Percentiles rank a stretch among this genome's conserved stretches.
phyloP scores from a whole-genome alignment of 2,329 filamentous ascomycete genomes.

The Drechslera avenae region DNA sequence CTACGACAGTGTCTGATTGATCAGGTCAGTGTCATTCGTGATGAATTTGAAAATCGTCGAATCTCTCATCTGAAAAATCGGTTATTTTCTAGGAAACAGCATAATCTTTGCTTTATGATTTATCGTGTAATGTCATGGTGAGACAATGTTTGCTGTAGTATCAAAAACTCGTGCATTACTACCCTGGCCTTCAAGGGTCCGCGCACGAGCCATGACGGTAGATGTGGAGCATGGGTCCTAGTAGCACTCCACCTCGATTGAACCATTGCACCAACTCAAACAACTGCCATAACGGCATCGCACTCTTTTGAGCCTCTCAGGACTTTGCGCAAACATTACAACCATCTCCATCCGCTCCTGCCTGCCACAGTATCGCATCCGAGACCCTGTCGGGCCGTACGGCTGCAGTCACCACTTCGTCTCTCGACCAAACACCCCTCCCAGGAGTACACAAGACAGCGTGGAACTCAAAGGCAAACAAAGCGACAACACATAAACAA shows the following conservation, averaged over 20 bases:
- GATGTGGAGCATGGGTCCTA: not conserved
- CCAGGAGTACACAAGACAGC: not conserved
- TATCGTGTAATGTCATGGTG: not conserved
- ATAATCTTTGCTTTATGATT: not conserved
- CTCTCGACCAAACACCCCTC: not conserved
- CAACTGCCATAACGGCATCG: constrained; percentile 1
- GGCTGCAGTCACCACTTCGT: not conserved
- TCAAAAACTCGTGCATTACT: not conserved
- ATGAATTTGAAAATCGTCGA: too few species aligned
- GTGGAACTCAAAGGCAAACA: not conserved
- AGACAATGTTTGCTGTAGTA: not conserved
- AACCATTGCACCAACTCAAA: constrained; percentile 4
- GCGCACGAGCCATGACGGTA: constrained; percentile 4
- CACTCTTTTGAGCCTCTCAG: not conserved
- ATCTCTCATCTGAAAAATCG: too few species aligned
- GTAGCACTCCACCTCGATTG: constrained; percentile 2
- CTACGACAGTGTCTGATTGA: constrained; percentile 10
- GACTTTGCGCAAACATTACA: not conserved
- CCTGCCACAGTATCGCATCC: not conserved
- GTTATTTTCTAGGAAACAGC: not conserved
- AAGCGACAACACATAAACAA: constrained; percentile 3
- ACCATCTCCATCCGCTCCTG: not conserved
- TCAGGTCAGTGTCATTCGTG: too few species aligned
- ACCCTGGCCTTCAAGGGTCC: not conserved
- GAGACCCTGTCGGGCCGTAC: not conserved